phyloP scores from a whole-genome alignment of 345 rosid species.

The Gossypium herbaceum region DNA sequence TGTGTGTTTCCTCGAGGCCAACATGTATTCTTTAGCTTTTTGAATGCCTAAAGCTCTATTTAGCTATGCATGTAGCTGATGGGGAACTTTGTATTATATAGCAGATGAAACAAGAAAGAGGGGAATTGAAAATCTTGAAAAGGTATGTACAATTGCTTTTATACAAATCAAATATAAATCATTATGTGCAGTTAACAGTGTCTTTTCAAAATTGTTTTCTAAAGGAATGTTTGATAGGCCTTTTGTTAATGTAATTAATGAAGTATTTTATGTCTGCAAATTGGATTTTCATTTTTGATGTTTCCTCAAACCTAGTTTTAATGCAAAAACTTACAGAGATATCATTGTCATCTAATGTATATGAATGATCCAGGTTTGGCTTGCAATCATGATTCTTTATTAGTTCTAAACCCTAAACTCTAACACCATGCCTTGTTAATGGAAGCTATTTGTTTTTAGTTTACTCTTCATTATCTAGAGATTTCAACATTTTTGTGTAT shows the following conservation, averaged over 20 bases:
- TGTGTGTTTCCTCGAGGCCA: neutral
- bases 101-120: neutral
- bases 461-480: neutral
- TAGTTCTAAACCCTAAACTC: no score
- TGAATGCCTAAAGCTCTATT: neutral
- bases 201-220: neutral
- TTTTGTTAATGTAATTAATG: neutral
- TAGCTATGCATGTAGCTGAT: neutral
- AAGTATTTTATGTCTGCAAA: neutral
- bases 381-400: no score
- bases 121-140: neutral
- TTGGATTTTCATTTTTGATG: neutral
- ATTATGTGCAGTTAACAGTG: neutral
- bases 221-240: neutral
- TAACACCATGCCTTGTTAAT: no score
- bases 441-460: neutral
- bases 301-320: neutral
- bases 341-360: neutral
- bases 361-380: neutral
- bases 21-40: neutral
- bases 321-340: neutral
- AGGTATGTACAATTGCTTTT: slow-evolving; percentile 10
- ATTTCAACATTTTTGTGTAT: neutral
- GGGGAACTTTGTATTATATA: neutral
- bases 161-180: neutral